phyloP scores from a whole-genome alignment of 1,284 basidiomycete species.

The Mycena sp. region DNA sequence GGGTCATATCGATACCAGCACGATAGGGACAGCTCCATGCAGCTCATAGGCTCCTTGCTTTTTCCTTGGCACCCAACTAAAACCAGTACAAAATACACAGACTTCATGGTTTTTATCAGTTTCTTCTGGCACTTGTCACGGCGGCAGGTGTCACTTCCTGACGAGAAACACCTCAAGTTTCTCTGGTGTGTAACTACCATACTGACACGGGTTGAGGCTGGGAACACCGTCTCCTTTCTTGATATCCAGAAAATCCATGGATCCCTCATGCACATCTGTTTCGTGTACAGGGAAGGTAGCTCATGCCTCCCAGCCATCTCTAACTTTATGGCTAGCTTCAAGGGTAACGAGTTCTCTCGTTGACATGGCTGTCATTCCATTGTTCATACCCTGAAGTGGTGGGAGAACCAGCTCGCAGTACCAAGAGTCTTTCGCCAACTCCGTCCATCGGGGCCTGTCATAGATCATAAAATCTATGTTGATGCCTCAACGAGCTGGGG shows the following conservation, averaged over 20 bases:
- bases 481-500: slow-evolving; percentile 37
- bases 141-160: too few relatives aligned
- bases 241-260: slow-evolving; percentile 43
- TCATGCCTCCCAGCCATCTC: slow-evolving; percentile 41
- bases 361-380: slow-evolving; percentile 35
- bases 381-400: slow-evolving; percentile 44
- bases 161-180: slow-evolving; percentile 37
- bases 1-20: too few relatives aligned
- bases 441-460: slow-evolving; percentile 24
- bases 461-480: slow-evolving; percentile 34
- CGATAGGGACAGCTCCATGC: too few relatives aligned
- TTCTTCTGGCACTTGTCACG: too few relatives aligned
- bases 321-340: slow-evolving; percentile 38
- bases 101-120: too few relatives aligned
- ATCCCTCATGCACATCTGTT: slow-evolving; percentile 45
- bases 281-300: too few relatives aligned
- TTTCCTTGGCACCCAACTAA: too few relatives aligned
- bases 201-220: slow-evolving; percentile 4
- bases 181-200: slow-evolving; percentile 23
- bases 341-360: slow-evolving; percentile 3
- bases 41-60: too few relatives aligned
- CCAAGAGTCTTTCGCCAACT: slow-evolving; percentile 11
- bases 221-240: slow-evolving; percentile 10
- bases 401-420: slow-evolving; percentile 32
- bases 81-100: too few relatives aligned